Percentiles rank a stretch among this genome's conserved stretches.
Evolutionary conservation across 1,284 basidiomycete species (phyloP).

Genomic region (Trichosporon sp.): DNA sequence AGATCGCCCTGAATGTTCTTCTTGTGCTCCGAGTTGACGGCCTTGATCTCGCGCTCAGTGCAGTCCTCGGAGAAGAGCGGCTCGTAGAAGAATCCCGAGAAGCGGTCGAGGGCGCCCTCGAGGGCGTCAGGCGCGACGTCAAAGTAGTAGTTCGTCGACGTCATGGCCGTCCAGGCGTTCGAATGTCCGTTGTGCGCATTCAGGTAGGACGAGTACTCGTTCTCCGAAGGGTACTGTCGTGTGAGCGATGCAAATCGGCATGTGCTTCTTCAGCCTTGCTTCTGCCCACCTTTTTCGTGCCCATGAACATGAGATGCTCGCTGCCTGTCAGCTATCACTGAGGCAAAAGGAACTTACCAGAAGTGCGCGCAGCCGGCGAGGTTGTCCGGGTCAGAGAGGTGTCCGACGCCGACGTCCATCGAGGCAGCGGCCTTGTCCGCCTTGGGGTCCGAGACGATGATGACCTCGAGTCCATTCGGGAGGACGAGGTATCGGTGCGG

Average conservation of each 20-base stretch:
- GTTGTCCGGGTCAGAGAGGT: slow-evolving; percentile 87
- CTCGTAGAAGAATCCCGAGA: slow-evolving; percentile 90
- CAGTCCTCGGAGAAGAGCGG: slow-evolving; percentile 87
- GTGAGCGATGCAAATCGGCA: slow-evolving; percentile 52
- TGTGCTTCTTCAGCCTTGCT: not conserved
- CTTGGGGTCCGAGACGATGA: slow-evolving; percentile 80
- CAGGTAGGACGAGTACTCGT: slow-evolving; percentile 89
- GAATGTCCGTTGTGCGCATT: slow-evolving; percentile 87
- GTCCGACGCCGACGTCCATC: slow-evolving; percentile 92
- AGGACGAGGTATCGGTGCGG: slow-evolving; percentile 78
- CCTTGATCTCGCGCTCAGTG: slow-evolving; percentile 91
- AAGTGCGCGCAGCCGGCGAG: slow-evolving; percentile 56
- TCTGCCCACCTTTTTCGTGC: slow-evolving; percentile 56
- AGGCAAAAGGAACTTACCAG: too few species aligned
- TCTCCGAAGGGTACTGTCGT: slow-evolving; percentile 79
- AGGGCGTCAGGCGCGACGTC: slow-evolving; percentile 86
- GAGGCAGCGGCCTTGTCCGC: slow-evolving; percentile 95
- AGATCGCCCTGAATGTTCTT: slow-evolving; percentile 95
- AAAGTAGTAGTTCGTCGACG: slow-evolving; percentile 85
- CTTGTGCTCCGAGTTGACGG: slow-evolving; percentile 97
- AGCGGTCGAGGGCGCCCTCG: slow-evolving; percentile 81
- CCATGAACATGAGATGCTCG: slow-evolving; percentile 93
- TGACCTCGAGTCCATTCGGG: slow-evolving; percentile 82
- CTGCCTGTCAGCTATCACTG: slow-evolving; percentile 74
- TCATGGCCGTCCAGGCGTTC: slow-evolving; percentile 92